These are phyloP conservation scores for Brassica balearica DNA, from an alignment of 441 rosid genomes.

Conservation along the genomic window DNA sequence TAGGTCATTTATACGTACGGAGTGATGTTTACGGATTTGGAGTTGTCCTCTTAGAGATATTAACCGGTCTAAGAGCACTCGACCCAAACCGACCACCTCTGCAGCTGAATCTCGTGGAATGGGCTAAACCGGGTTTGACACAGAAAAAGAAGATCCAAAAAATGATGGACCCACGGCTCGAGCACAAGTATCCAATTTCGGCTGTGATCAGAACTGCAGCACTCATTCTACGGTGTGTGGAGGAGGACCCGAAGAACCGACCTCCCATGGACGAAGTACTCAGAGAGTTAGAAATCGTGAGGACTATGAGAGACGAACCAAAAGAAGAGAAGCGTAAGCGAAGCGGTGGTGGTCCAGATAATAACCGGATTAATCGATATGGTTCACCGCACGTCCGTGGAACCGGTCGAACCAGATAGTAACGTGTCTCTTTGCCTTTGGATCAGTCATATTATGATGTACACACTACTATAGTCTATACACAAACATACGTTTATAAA, in stretches of 20 bases:
- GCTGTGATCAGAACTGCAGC: constrained; percentile 59
- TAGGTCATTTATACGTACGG: constrained; percentile 84
- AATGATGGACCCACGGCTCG: constrained; percentile 74
- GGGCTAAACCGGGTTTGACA: constrained; percentile 57
- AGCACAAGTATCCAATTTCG: constrained; percentile 55
- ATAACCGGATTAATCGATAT: constrained; percentile 33
- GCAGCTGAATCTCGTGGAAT: constrained; percentile 63
- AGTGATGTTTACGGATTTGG: constrained; percentile 96
- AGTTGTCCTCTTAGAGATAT: constrained; percentile 74
- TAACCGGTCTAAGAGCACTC: constrained; percentile 70
- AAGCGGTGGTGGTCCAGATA: constrained; percentile 21
- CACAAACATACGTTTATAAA: not conserved
- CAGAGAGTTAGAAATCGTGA: constrained; percentile 48
- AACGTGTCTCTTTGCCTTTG: constrained; percentile 14
- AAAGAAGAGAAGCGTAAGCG: constrained; percentile 43
- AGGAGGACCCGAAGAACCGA: constrained; percentile 64
- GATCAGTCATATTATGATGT: constrained; percentile 4
- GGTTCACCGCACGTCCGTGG: constrained; percentile 31
- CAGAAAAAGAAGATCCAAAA: constrained; percentile 61
- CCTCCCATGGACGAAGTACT: constrained; percentile 79
- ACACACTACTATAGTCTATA: constrained; percentile 9
- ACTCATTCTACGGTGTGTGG: constrained; percentile 62
- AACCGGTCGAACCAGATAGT: constrained; percentile 39
- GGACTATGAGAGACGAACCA: constrained; percentile 45
- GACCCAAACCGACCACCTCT: constrained; percentile 61